Evolutionary conservation across 208 protist genomes (phyloP).

Genomic region (Sergeia podlipaevii): DNA sequence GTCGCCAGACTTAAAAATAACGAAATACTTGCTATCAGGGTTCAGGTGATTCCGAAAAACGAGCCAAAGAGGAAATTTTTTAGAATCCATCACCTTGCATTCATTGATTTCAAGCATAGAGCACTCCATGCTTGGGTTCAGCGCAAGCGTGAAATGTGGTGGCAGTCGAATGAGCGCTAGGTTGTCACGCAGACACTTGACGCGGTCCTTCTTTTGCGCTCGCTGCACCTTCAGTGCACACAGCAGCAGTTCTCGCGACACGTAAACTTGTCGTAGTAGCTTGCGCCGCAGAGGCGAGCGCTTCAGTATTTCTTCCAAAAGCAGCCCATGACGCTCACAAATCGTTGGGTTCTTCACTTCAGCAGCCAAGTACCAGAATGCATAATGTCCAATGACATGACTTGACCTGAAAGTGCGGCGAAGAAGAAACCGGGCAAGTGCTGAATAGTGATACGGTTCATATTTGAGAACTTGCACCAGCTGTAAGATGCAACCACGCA

Average conservation of each 20-base stretch:
- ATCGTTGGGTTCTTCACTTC: constrained; percentile 72
- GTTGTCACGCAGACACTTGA: constrained; percentile 31
- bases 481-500: constrained; percentile 77
- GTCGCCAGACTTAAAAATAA: constrained; percentile 91
- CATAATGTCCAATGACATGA: constrained; percentile 72
- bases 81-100: constrained; percentile 93
- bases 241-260: constrained; percentile 52
- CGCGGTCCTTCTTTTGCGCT: constrained; percentile 46
- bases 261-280: constrained; percentile 56
- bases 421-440: constrained; percentile 69
- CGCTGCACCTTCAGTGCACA: constrained; percentile 51
- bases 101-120: constrained; percentile 71
- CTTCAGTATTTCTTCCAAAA: constrained; percentile 80
- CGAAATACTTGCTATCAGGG: constrained; percentile 42
- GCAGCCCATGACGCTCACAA: constrained; percentile 71
- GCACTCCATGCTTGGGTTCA: constrained; percentile 71
- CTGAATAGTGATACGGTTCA: constrained; percentile 78
- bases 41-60: constrained; percentile 87
- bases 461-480: constrained; percentile 87
- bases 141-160: constrained; percentile 53
- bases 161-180: constrained; percentile 53
- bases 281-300: constrained; percentile 43
- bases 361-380: constrained; percentile 89
- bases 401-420: constrained; percentile 58
- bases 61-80: constrained; percentile 92